Base-by-base conservation (phyloP, 805 yeast genomes). In the Candida mattraensis region DNA sequence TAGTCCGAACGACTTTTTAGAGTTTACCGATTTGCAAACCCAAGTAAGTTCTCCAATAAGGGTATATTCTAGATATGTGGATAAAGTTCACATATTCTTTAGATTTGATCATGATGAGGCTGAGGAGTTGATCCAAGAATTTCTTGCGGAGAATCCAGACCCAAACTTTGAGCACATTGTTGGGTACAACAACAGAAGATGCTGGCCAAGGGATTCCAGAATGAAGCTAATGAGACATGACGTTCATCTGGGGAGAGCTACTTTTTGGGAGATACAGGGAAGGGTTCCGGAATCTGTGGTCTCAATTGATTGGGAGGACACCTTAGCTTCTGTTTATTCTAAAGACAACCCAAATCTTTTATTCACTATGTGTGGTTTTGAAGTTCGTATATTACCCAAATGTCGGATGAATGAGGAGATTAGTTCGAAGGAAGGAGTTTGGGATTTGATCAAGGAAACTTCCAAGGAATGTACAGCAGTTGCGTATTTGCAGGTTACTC, bases 341-440 rank as follows among this genome's bases (percentile, higher is more conserved):
- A 76, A 74, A 37, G 95, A 89, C 42, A 93, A 93, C 53, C 91
- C 96, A 6, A 94, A 91, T 48, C 56, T 93, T 40, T 63, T 91
- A 20, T 87, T 91, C 51, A 74, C 93, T 0, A 85, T 93, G 89
- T 83, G 93, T 61, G 99, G 99, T 0, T 93, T 93, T 64, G 99
- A 93, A 54, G 83, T 93, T 1, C 68, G 99, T 37, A 82, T 93
- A 19, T 58, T 86, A 28, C 99, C 99, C 3, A 86, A 78, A 51
- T 45, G 61, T 15, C 70, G 97, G 47, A 59, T 69, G 44, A 64
- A 60, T 5, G 85, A 74, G 20, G 74, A 71, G 4, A 57, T 64
- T 6, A 67, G 83, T 0, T 51, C 79, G 7, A 64, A 64, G 35
- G 99, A 93, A 60, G 93, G 96, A 24, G 87, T 84, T 2, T 93